Evolutionary conservation across 2,329 filamentous ascomycete genomes (phyloP).

Genomic region (Colletotrichum cordylinicola): DNA sequence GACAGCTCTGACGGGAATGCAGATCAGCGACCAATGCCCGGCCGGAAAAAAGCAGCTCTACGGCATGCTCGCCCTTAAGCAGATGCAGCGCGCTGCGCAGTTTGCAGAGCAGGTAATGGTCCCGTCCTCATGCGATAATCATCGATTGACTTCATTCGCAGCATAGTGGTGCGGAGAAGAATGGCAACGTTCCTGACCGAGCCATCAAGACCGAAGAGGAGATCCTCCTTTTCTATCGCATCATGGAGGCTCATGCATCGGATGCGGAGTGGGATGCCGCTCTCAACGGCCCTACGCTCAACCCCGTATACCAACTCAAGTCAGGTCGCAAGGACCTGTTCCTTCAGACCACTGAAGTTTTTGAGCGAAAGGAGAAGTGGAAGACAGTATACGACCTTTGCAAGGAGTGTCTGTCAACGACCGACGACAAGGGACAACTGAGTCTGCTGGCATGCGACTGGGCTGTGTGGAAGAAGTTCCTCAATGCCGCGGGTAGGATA

Average conservation of each 20-base stretch:
- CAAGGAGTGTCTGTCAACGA: conserved; percentile 44
- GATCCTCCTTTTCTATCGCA: conserved; percentile 53
- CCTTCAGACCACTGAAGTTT: conserved; percentile 42
- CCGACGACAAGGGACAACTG: conserved; percentile 40
- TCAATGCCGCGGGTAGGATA: conserved; percentile 41
- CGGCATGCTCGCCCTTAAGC: conserved; percentile 54
- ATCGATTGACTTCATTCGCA: background rate
- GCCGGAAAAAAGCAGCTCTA: conserved; percentile 58
- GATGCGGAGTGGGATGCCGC: conserved; percentile 46
- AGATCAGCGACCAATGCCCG: conserved; percentile 53
- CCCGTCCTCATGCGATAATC: background rate
- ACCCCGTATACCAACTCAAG: conserved; percentile 49
- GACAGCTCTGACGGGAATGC: background rate
- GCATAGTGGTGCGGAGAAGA: background rate
- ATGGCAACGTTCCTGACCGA: conserved; percentile 26
- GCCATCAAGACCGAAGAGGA: conserved; percentile 55
- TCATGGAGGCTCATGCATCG: conserved; percentile 49
- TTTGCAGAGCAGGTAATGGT: conserved; percentile 46
- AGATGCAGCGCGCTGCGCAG: conserved; percentile 56
- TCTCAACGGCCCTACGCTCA: conserved; percentile 42
- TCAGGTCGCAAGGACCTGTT: conserved; percentile 54
- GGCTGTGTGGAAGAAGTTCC: conserved; percentile 44
- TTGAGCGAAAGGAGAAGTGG: conserved; percentile 47
- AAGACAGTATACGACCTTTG: conserved; percentile 48
- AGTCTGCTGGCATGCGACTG: conserved; percentile 53